Base-by-base conservation (phyloP, 805 yeast species). In the Candida pseudoglaebosa region DNA sequence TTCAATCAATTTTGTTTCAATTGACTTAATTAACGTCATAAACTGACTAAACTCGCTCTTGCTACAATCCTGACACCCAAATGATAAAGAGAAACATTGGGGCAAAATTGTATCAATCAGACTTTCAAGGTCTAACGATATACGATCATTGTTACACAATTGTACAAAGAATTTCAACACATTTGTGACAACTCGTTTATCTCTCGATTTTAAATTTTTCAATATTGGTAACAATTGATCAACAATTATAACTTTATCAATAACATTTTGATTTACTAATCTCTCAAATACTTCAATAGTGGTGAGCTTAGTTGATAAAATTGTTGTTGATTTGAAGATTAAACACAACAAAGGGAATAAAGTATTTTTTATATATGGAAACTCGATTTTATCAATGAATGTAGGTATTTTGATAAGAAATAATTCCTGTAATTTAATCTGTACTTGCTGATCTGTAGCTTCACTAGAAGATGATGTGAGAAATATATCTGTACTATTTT, bases 211-310 rank as follows among this genome's bases (percentile, higher is more conserved):
- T 73, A 87, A 75, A 12, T 78, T 76, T 48, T 76, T 75, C 41
- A 91, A 66, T 16, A 91, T 62, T 0, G 96, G 96, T n/a, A 93
- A 61, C 28, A 93, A 67, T 39, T 83, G 86, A 35, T 91, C 97
- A 24, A 72, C 70, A 24, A 89, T 76, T 2, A 84, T 76, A 38
- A 77, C 73, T 47, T 78, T 79, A 49, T 90, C 96, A 38, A 89
- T 70, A 4, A 78, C 73, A 43, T 80, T 79, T 15, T 71, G 65
- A 15, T 68, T 73, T 13, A 85, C 73, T 50, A 89, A 61, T 34
- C 64, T 53, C 10, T 75, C 70, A 49, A 89, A 80, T 1, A 85
- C 71, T 14, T 70, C 63, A 16, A 88, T 68, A 2, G 93, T 77
- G 12, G 77, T 71, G 13, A 83, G 65, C 52, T 93, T 91, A 19